Percentiles rank a stretch among this genome's conserved stretches.
Evolutionary conservation across 495 filamentous ascomycete genomes (phyloP).

Genomic region (Penicillium maclennaniae): DNA sequence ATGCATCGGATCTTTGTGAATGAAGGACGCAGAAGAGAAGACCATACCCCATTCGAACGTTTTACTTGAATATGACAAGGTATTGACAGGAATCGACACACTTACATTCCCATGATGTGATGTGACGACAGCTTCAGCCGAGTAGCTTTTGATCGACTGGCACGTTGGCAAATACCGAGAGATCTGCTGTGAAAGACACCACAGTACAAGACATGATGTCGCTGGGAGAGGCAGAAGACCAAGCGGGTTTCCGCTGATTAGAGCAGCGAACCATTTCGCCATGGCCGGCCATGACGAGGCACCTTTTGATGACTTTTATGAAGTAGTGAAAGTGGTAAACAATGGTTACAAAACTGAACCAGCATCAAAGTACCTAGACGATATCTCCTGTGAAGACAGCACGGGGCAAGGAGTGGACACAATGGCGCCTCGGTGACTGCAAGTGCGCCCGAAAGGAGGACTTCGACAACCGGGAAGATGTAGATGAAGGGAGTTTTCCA

Average conservation of each 20-base stretch:
- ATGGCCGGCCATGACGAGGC: slow-evolving; percentile 27
- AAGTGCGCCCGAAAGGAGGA: too few relatives aligned
- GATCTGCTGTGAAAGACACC: slow-evolving; percentile 42
- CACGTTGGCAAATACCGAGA: slow-evolving; percentile 42
- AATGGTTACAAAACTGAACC: slow-evolving; percentile 47
- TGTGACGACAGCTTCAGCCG: slow-evolving; percentile 56
- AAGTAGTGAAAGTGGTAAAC: slow-evolving; percentile 57
- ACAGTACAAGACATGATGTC: slow-evolving; percentile 51
- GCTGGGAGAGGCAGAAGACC: slow-evolving; percentile 33
- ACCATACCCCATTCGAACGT: slow-evolving; percentile 42
- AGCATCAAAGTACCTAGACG: slow-evolving; percentile 50
- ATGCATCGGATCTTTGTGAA: slow-evolving; percentile 54
- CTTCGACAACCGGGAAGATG: too few relatives aligned
- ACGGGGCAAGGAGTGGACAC: too few relatives aligned
- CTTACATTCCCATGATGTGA: slow-evolving; percentile 55
- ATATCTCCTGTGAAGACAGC: slow-evolving; percentile 29
- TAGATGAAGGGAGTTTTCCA: too few relatives aligned
- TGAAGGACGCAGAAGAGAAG: slow-evolving; percentile 56
- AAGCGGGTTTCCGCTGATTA: slow-evolving; percentile 46
- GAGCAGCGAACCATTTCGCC: slow-evolving; percentile 12
- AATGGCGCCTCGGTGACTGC: too few relatives aligned
- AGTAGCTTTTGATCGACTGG: slow-evolving; percentile 54
- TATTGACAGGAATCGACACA: background rate
- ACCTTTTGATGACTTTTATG: slow-evolving; percentile 43
- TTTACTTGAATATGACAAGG: background rate